These are phyloP conservation scores for Fusarium coicis DNA, from an alignment of 2,329 filamentous ascomycete genomes.

Conservation along the genomic window DNA sequence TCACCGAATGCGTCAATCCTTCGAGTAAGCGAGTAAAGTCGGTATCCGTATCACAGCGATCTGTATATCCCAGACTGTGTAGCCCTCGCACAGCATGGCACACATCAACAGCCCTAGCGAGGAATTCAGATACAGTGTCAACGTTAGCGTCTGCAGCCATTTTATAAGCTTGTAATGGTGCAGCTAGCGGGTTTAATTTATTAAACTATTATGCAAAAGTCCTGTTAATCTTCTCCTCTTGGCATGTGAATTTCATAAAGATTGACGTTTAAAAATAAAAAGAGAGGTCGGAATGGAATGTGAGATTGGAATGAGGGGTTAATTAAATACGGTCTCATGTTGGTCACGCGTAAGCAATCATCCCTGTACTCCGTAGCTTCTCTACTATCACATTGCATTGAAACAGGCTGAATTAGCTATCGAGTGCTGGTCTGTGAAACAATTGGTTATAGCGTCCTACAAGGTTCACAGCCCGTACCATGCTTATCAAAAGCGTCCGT, in stretches of 20 bases:
- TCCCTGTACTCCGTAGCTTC: constrained; percentile 17
- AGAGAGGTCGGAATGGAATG: constrained; percentile 7
- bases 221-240: neutral
- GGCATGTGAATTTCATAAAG: neutral
- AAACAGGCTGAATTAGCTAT: constrained; percentile 3
- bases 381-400: constrained; percentile 5
- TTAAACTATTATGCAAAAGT: neutral
- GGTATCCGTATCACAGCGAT: constrained; percentile 5
- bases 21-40: constrained; percentile 14
- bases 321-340: constrained; percentile 27
- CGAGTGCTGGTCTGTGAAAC: neutral
- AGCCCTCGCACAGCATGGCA: constrained; percentile 9
- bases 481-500: constrained; percentile 12
- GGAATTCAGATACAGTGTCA: constrained; percentile 23
- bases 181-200: constrained; percentile 4
- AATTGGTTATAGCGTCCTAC: constrained; percentile 11
- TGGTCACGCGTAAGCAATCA: constrained; percentile 13
- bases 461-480: constrained; percentile 18
- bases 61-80: constrained; percentile 6
- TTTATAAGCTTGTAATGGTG: constrained; percentile 48
- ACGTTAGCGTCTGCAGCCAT: constrained; percentile 38
- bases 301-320: constrained; percentile 29
- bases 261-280: neutral
- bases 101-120: constrained; percentile 26
- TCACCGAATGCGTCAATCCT: constrained; percentile 3